Evolutionary conservation across 2,329 filamentous ascomycete genomes (phyloP).

Genomic region (Gliomastix tumulicola): DNA sequence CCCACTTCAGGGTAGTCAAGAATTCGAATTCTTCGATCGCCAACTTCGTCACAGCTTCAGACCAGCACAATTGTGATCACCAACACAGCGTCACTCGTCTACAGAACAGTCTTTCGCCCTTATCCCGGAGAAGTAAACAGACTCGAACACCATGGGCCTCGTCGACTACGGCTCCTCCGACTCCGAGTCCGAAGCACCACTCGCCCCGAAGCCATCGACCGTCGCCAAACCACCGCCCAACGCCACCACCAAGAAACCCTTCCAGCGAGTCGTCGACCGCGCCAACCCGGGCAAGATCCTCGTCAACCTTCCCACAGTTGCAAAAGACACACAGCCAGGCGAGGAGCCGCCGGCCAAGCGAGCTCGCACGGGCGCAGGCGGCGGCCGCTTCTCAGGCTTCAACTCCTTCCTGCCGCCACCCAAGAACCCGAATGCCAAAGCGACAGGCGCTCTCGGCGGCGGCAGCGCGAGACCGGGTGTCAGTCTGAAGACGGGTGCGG

Average conservation of each 20-base stretch:
- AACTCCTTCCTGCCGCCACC: constrained; percentile 82
- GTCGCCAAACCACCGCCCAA: constrained; percentile 17
- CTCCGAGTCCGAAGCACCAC: constrained; percentile 36
- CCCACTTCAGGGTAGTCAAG: no score
- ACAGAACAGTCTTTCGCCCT: no score
- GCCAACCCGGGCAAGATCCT: constrained; percentile 78
- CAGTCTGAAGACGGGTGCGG: constrained; percentile 74
- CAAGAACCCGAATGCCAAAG: constrained; percentile 47
- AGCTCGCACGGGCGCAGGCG: constrained; percentile 40
- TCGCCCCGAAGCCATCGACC: neutral
- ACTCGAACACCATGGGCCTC: constrained; percentile 63
- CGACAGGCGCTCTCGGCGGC: constrained; percentile 12
- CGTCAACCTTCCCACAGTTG: constrained; percentile 71
- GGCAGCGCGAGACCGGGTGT: constrained; percentile 28
- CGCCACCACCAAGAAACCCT: constrained; percentile 49
- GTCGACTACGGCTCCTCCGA: constrained; percentile 85
- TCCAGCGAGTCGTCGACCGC: constrained; percentile 76
- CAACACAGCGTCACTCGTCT: no score
- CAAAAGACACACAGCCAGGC: constrained; percentile 33
- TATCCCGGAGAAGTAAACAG: no score
- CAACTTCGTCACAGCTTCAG: no score
- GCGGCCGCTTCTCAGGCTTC: constrained; percentile 69
- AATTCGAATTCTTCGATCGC: no score
- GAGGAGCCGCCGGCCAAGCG: constrained; percentile 60
- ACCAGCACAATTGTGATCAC: no score